Percentiles rank a stretch among this genome's conserved stretches.
These are phyloP conservation scores for Aquilaria yunnanensis DNA, from an alignment of 345 rosid species.

Conservation along the genomic window DNA sequence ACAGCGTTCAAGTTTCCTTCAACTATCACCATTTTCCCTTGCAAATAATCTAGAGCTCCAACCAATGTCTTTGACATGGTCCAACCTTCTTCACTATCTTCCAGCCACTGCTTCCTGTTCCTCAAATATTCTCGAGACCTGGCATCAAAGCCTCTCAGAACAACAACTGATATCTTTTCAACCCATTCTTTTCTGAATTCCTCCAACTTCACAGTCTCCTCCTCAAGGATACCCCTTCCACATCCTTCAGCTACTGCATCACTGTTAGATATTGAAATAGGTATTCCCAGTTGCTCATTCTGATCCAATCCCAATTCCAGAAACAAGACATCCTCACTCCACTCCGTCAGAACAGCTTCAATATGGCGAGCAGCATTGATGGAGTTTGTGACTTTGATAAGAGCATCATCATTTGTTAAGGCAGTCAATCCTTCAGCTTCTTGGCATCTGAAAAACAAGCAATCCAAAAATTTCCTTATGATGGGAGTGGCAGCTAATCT, in stretches of 20 bases:
- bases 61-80: slow-evolving; percentile 56
- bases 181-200: slow-evolving; percentile 73
- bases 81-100: slow-evolving; percentile 64
- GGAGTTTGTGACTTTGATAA: slow-evolving; percentile 67
- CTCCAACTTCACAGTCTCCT: slow-evolving; percentile 52
- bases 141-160: slow-evolving; percentile 82
- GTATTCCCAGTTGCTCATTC: slow-evolving; percentile 29
- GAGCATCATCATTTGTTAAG: slow-evolving; percentile 67
- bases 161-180: slow-evolving; percentile 62
- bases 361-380: slow-evolving; percentile 60
- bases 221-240: slow-evolving; percentile 42
- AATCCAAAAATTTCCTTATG: slow-evolving; percentile 53
- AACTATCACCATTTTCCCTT: slow-evolving; percentile 57
- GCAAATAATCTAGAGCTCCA: slow-evolving; percentile 68
- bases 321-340: slow-evolving; percentile 87
- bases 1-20: slow-evolving; percentile 51
- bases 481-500: slow-evolving; percentile 59
- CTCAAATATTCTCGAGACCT: slow-evolving; percentile 67
- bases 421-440: slow-evolving; percentile 97
- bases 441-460: slow-evolving; percentile 70
- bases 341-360: slow-evolving; percentile 67
- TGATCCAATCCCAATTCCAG: slow-evolving; percentile 58
- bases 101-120: slow-evolving; percentile 84
- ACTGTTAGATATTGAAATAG: slow-evolving; percentile 16
- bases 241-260: slow-evolving; percentile 18